Percentiles rank a stretch among this genome's conserved stretches.
Evolutionary conservation across 306 rosid species (phyloP).

Genomic region (Lablab purpureus): DNA sequence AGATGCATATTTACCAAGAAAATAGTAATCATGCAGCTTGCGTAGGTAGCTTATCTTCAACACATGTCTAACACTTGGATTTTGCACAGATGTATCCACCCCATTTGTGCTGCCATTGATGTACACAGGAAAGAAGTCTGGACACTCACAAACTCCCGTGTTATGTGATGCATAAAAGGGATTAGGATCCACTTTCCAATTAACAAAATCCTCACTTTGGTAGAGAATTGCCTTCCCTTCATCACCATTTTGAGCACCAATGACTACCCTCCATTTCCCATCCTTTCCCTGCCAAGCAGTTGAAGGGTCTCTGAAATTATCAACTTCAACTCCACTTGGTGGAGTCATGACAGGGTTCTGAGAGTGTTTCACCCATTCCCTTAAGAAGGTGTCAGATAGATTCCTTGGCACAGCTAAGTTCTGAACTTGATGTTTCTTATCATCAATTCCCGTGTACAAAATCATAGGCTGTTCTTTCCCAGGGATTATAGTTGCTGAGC

Average conservation of each 20-base stretch:
- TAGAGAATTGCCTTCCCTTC: conserved; percentile 55
- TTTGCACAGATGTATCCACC: conserved; percentile 49
- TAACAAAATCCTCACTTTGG: conserved; percentile 58
- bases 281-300: conserved; percentile 70
- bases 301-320: conserved; percentile 68
- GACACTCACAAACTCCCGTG: conserved; percentile 67
- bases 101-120: conserved; percentile 48
- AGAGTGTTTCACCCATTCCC: conserved; percentile 64
- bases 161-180: conserved; percentile 50
- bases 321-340: conserved; percentile 47
- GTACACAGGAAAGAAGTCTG: conserved; percentile 63
- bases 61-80: conserved; percentile 48
- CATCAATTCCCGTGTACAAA: conserved; percentile 61
- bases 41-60: conserved; percentile 53
- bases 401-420: conserved; percentile 63
- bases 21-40: conserved; percentile 46
- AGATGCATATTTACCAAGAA: conserved; percentile 55
- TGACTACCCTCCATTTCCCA: conserved; percentile 58
- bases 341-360: conserved; percentile 62
- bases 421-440: conserved; percentile 55
- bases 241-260: conserved; percentile 59
- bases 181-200: conserved; percentile 49
- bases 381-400: conserved; percentile 58
- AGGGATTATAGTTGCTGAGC: conserved; percentile 61
- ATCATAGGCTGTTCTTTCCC: conserved; percentile 52